Percentiles rank a stretch among this genome's conserved stretches.
These are phyloP conservation scores for Agrocybe praecox DNA, from an alignment of 768 basidiomycete genomes.

Conservation along the genomic window DNA sequence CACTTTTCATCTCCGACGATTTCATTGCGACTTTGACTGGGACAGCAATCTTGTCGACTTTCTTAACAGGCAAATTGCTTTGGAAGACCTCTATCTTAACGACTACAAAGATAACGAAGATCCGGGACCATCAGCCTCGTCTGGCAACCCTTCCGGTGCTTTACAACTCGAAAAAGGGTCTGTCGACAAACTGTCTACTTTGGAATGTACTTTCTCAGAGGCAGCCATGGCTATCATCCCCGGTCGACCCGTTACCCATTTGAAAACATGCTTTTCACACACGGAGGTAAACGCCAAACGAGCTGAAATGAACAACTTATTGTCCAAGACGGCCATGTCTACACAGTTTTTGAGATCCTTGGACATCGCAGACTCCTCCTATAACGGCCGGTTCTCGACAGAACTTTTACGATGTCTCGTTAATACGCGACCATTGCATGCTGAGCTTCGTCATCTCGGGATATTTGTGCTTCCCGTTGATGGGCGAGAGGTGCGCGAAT, in stretches of 20 bases:
- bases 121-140: constrained; percentile 24
- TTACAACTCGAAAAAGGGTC: constrained; percentile 28
- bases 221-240: constrained; percentile 61
- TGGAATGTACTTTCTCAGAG: constrained; percentile 72
- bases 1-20: constrained; percentile 56
- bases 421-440: constrained; percentile 30
- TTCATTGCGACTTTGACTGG: constrained; percentile 73
- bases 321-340: constrained; percentile 48
- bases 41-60: constrained; percentile 56
- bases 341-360: constrained; percentile 49
- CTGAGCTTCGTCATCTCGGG: constrained; percentile 58
- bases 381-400: constrained; percentile 55
- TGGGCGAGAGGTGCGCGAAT: constrained; percentile 46
- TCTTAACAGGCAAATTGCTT: constrained; percentile 46
- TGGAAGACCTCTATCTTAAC: constrained; percentile 51
- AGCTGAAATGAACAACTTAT: constrained; percentile 49
- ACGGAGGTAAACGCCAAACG: constrained; percentile 50
- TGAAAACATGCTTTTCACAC: constrained; percentile 72
- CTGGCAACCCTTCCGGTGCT: constrained; percentile 14
- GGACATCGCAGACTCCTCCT: constrained; percentile 64
- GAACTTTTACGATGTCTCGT: constrained; percentile 50
- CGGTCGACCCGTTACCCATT: constrained; percentile 56
- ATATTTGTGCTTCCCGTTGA: constrained; percentile 65
- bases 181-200: constrained; percentile 50
- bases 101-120: constrained; percentile 39